These are phyloP conservation scores for Boletellus ananas DNA, from an alignment of 768 basidiomycete genomes.

Conservation along the genomic window DNA sequence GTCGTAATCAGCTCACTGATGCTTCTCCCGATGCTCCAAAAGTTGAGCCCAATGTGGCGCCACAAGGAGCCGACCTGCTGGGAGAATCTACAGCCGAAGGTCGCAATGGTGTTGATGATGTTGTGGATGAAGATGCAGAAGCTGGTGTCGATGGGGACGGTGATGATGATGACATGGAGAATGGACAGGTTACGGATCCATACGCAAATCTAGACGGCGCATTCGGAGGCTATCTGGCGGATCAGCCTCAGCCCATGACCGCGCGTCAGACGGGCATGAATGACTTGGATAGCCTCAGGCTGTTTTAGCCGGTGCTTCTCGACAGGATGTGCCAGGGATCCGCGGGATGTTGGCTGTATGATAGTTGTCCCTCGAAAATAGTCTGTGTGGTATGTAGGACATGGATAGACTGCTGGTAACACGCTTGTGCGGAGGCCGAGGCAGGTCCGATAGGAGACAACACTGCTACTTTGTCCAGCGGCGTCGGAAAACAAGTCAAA, in stretches of 20 bases:
- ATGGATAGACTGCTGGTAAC: not conserved
- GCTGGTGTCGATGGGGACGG: conserved; percentile 33
- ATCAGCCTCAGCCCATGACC: conserved; percentile 65
- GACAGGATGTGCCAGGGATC: not conserved
- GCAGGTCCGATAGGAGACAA: not conserved
- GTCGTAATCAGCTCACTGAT: conserved; percentile 26
- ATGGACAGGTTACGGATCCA: conserved; percentile 49
- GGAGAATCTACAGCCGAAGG: conserved; percentile 6
- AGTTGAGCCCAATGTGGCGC: conserved; percentile 32
- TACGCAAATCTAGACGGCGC: conserved; percentile 81
- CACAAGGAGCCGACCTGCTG: conserved; percentile 19
- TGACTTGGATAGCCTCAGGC: conserved; percentile 58
- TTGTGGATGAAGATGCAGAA: conserved; percentile 23
- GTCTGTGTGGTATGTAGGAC: conserved; percentile 9
- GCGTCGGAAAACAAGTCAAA: not conserved
- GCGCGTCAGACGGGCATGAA: conserved; percentile 38
- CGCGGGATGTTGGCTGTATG: not conserved
- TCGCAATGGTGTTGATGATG: conserved; percentile 5
- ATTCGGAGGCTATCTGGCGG: conserved; percentile 69
- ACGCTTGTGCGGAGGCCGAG: not conserved
- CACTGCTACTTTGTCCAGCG: too few species aligned
- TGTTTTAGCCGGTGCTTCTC: conserved; percentile 42
- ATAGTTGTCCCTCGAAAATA: conserved; percentile 1
- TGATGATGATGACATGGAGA: conserved; percentile 41
- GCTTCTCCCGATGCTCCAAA: conserved; percentile 24